Base-by-base conservation (phyloP, 2,329 filamentous ascomycete species). In the Acephala macrosclerotiorum region DNA sequence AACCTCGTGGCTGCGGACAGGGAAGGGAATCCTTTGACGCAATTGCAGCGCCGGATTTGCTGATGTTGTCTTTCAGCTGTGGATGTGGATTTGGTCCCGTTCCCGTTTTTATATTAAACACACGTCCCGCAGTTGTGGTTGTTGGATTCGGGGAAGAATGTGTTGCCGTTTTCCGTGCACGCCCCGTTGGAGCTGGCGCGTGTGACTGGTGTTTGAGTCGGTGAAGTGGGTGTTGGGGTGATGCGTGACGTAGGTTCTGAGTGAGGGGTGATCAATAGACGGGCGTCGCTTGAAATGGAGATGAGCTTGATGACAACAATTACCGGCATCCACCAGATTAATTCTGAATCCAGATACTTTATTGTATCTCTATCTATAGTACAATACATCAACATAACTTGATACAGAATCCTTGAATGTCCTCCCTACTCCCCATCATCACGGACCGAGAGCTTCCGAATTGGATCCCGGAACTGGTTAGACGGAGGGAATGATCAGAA, bases 401-500 rank as follows among this genome's bases (percentile, higher is more conserved):
- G n/a, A n/a, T 35, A 18, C 18, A 8, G 16, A 12, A 3, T 56
- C 26, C 2, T 40, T 26, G 16, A 61, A 85, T 88, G 85, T 80
- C 83, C 58, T 82, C 83, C 26, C 75, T 88, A 11, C 75, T 88
- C 35, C 84, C 86, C 33, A 75, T 88, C 66, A n/a, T n/a, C 81
- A 86, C 61, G 79, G 90, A 64, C 85, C 84, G 36, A 82, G 80
- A 67, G 79, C 81, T 40, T 73, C 76, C 53, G 79, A 83, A 42
- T 79, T 87, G 61, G 72, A 81, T 65, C 77, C 80, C 33, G 70
- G 77, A 56, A 81, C 83, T 38, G 81, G 80, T 42, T 81, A 83
- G 66, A 82, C 82, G 7, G 47, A 51, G 11, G 47, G 47, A 20
- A 51, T 82, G 84, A 83, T 79, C 67, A 80, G 77, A 58, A 82